These are phyloP conservation scores for Dactylellina haptotyla DNA, from an alignment of 2,329 filamentous ascomycete species.

Conservation along the genomic window DNA sequence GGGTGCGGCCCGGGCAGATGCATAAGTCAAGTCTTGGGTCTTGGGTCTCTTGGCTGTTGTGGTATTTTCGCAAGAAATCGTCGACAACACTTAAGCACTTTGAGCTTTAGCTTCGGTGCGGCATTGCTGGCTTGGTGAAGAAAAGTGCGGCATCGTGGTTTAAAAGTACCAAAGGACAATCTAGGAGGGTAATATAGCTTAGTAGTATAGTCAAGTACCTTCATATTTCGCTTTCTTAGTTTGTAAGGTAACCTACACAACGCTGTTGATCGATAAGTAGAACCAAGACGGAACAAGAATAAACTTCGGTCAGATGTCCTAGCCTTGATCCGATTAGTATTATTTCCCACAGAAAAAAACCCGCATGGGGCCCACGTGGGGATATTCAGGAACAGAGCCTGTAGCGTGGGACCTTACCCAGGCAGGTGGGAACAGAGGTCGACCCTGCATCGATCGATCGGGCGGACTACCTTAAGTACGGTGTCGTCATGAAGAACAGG, in stretches of 20 bases:
- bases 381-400: slow-evolving; percentile 36
- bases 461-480: not conserved
- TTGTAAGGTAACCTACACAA: not conserved
- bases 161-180: not conserved
- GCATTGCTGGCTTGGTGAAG: not conserved
- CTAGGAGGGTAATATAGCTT: not conserved
- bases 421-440: slow-evolving; percentile 41
- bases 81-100: not conserved
- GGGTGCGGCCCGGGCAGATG: not conserved
- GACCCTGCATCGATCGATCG: slow-evolving; percentile 25
- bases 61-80: not conserved
- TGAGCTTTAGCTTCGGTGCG: not conserved
- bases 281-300: not conserved
- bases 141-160: not conserved
- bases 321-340: not conserved
- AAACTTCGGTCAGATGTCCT: slow-evolving; percentile 17
- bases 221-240: not conserved
- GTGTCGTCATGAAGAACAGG: slow-evolving; percentile 18
- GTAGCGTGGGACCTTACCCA: slow-evolving; percentile 17
- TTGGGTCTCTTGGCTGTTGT: not conserved
- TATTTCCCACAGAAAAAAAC: not conserved
- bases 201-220: not conserved
- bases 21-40: not conserved
- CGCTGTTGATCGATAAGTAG: no score
- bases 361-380: slow-evolving; percentile 43